Evolutionary conservation across 495 filamentous ascomycete genomes (phyloP).

Genomic region (Penicillium maclennaniae): DNA sequence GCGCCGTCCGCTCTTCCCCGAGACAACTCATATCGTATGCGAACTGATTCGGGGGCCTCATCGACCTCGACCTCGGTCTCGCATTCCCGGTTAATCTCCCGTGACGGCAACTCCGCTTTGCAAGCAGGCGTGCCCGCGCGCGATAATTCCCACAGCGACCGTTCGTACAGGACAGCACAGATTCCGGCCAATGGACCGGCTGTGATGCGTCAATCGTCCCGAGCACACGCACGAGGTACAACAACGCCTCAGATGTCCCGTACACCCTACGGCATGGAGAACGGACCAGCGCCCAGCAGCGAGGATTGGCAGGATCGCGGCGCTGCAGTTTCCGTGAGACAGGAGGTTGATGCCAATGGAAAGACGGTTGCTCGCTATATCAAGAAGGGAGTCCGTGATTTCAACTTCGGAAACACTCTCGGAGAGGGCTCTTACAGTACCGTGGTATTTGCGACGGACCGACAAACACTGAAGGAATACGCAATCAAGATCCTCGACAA

Average conservation of each 20-base stretch:
- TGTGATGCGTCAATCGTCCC: constrained; percentile 47
- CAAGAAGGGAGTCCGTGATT: constrained; percentile 97
- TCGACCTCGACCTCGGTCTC: constrained; percentile 55
- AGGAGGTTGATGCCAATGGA: constrained; percentile 79
- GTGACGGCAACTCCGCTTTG: constrained; percentile 57
- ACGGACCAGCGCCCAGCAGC: constrained; percentile 62
- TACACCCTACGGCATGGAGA: constrained; percentile 58
- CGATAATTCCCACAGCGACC: constrained; percentile 68
- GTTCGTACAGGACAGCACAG: constrained; percentile 58
- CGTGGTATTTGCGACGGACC: constrained; percentile 89
- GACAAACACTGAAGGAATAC: constrained; percentile 93
- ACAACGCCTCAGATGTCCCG: constrained; percentile 55
- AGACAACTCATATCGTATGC: constrained; percentile 52
- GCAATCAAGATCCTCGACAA: constrained; percentile 99
- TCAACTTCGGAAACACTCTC: constrained; percentile 85
- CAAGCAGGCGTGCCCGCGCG: constrained; percentile 62
- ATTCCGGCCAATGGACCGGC: constrained; percentile 52
- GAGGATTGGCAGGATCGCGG: constrained; percentile 96
- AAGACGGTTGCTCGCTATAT: constrained; percentile 75
- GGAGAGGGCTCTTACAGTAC: constrained; percentile 99
- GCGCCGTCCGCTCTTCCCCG: constrained; percentile 36
- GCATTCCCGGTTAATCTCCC: constrained; percentile 55
- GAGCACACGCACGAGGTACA: constrained; percentile 38
- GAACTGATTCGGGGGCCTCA: constrained; percentile 62
- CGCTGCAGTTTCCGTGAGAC: constrained; percentile 72